phyloP scores from a whole-genome alignment of 257 asterid species.

The Nicotiana paniculata region DNA sequence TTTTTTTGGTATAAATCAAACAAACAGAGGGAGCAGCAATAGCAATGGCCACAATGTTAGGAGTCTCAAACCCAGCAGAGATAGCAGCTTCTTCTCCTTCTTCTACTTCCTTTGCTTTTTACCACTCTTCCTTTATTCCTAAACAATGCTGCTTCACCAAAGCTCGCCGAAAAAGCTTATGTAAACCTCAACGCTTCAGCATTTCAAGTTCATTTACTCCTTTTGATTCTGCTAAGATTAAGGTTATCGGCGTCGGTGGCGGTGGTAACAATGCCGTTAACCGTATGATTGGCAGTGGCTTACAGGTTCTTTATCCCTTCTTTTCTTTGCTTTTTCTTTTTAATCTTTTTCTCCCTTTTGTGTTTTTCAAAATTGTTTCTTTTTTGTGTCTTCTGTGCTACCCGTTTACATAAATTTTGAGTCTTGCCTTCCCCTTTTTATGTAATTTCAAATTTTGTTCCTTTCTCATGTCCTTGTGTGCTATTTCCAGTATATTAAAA shows the following conservation, averaged over 20 bases:
- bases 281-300: slow-evolving; percentile 96
- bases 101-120: slow-evolving; percentile 31
- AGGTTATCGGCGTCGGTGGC: slow-evolving; percentile 96
- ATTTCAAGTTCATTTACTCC: slow-evolving; percentile 50
- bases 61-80: slow-evolving; percentile 50
- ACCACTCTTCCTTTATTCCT: slow-evolving; percentile 26
- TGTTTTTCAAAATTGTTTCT: background rate
- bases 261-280: slow-evolving; percentile 98
- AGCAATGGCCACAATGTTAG: slow-evolving; percentile 37
- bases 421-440: background rate
- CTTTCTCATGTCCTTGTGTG: background rate
- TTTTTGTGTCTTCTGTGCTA: background rate
- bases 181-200: slow-evolving; percentile 32
- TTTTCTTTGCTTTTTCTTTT: background rate
- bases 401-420: background rate
- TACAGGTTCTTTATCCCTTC: slow-evolving; percentile 38
- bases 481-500: background rate
- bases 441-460: background rate
- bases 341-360: background rate
- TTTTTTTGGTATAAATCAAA: background rate
- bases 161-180: slow-evolving; percentile 35
- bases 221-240: slow-evolving; percentile 82
- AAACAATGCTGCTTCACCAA: slow-evolving; percentile 34
- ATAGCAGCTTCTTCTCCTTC: slow-evolving; percentile 32
- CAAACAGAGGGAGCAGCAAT: background rate